Conservation (phyloP, 1,139 yeast genomes). For the Protomyces lactucae-debilis region DNA sequence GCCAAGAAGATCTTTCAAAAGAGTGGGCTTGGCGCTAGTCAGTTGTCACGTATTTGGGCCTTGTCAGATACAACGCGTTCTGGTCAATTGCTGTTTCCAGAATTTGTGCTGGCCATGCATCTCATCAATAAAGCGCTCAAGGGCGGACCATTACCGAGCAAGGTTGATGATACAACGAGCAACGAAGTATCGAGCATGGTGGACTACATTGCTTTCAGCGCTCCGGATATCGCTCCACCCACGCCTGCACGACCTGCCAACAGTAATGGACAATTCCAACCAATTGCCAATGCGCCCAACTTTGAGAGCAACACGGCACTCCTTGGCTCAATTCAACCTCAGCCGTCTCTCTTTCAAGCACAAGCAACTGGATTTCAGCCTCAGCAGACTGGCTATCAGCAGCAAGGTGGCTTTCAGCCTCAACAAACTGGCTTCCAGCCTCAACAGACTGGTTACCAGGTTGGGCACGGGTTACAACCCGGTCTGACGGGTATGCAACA, state of each 20-base stretch:
- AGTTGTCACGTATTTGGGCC: conserved; percentile 79
- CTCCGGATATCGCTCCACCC: conserved; percentile 9
- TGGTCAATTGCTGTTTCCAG: conserved; percentile 84
- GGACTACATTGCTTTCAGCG: conserved; percentile 55
- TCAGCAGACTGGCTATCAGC: conserved; percentile 40
- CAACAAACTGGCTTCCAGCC: conserved; percentile 43
- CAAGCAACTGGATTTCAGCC: conserved; percentile 34
- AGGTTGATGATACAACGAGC: conserved; percentile 63
- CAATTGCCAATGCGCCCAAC: conserved; percentile 11
- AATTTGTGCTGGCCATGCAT: conserved; percentile 88
- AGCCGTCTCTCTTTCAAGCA: not conserved
- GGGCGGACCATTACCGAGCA: conserved; percentile 71
- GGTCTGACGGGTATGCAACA: conserved; percentile 34
- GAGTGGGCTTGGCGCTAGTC: conserved; percentile 70
- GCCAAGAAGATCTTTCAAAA: conserved; percentile 77
- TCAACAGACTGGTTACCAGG: conserved; percentile 39
- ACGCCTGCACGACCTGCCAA: not conserved
- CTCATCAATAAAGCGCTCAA: conserved; percentile 71
- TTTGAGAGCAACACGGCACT: conserved; percentile 13
- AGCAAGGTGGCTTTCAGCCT: conserved; percentile 34
- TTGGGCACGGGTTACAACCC: conserved; percentile 37
- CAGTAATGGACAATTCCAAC: not conserved
- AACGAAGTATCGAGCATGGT: conserved; percentile 85
- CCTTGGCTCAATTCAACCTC: conserved; percentile 8
- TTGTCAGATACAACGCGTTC: conserved; percentile 81